Conservation (phyloP, 2,329 filamentous ascomycete genomes). For the Colletotrichum graminicola region DNA sequence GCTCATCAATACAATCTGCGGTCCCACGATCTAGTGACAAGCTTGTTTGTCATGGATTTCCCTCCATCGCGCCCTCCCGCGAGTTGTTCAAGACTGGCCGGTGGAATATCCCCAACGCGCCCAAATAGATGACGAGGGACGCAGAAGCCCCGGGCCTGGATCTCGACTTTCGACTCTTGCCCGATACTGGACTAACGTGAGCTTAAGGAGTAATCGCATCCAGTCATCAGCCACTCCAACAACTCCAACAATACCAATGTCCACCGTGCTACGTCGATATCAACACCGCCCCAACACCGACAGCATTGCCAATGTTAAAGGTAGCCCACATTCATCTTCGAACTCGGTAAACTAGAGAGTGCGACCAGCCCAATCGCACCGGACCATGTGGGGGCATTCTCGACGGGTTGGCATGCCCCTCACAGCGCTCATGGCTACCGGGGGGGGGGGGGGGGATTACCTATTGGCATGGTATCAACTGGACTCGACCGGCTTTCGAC, state of each 20-base stretch:
- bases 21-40: slow-evolving; percentile 8
- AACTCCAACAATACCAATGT: background rate
- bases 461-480: slow-evolving; percentile 32
- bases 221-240: slow-evolving; percentile 23
- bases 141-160: slow-evolving; percentile 7
- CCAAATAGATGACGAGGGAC: slow-evolving; percentile 20
- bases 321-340: slow-evolving; percentile 34
- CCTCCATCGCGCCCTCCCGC: slow-evolving; percentile 22
- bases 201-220: background rate
- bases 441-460: slow-evolving; percentile 13
- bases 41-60: slow-evolving; percentile 23
- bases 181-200: background rate
- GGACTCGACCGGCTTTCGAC: slow-evolving; percentile 37
- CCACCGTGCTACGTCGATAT: slow-evolving; percentile 4
- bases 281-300: slow-evolving; percentile 14
- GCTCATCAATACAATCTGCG: slow-evolving; percentile 14
- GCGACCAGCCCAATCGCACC: slow-evolving; percentile 37
- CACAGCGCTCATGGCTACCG: slow-evolving; percentile 14
- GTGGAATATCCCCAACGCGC: slow-evolving; percentile 14
- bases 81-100: slow-evolving; percentile 4
- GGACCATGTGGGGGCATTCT: slow-evolving; percentile 34
- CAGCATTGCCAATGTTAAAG: slow-evolving; percentile 12
- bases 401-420: slow-evolving; percentile 14
- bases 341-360: slow-evolving; percentile 40
- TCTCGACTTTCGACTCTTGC: slow-evolving; percentile 27